Base-by-base conservation (phyloP, 176 grass and related monocot species). In the Zizania latifolia region DNA sequence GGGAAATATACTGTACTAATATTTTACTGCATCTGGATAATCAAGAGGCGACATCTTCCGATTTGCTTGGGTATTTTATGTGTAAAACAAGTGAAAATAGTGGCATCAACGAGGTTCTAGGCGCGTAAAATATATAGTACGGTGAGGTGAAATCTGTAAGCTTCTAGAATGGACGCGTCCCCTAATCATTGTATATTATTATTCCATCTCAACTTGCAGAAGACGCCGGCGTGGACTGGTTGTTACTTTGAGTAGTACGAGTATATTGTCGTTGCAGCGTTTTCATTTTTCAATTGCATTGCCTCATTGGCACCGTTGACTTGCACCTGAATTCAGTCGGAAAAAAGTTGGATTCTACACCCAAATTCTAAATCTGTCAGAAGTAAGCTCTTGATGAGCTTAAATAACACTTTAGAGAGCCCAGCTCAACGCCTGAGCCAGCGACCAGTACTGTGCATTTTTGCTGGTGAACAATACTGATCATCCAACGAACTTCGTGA, bases 121-220 rank as follows among this genome's bases (percentile, higher is more conserved):
- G 13, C 13, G 3, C 16, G 21, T 31, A 0, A 32, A 21, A 26
- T 38, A 1, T 9, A 40, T 45, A 50, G 2, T 43, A 43, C 2
- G 8, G 12, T 12, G 53, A 15, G 6, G 11, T 9, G 62, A 50
- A 22, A 30, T 6, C 2, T 1, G 14, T 3, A 50, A 61, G 73
- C 13, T 78, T 87, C 32, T 68, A 61, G 58, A 78, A 78, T 13
- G 59, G 29, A 22, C 53, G 27, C 24, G 3, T 31, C 48, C 46
- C 23, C 37, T 16, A 26, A 50, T 59, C 65, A 58, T 72, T 82
- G 50, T 72, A n/a, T n/a, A n/a, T n/a, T n/a, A 10, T 15, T 46
- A 57, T 4, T 57, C 45, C 13, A 2, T 37, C 16, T 22, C 57
- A 23, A 37, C 50, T 45, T 56, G 72, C 29, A 57, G 27, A 27